Evolutionary conservation across 305 asterid species (phyloP), one percentile per base, ranked within the genome.

Genomic region (Fraxinus nigra): DNA sequence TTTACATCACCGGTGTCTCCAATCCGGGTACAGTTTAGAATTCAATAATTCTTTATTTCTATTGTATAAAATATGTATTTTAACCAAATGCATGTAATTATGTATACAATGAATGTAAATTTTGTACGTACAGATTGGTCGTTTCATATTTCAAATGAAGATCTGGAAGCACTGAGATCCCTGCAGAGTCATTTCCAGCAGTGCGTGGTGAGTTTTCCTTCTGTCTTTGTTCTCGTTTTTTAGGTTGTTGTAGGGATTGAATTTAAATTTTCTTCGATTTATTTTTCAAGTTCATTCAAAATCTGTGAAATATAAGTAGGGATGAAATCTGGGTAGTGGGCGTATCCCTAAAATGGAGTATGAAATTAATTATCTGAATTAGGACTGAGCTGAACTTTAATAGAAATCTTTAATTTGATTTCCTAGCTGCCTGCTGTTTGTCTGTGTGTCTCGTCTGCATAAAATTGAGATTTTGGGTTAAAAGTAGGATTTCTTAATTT

Each of bases 131-230:
- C 83, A 93, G 98, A 87, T 91, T 92, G 80, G 76, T 67, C 85
- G 43, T 33, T 85, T 83, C 85, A 76, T 82, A 78, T 90, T 37
- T 88, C 97, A 1, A 72, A 75, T 63, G 93, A 90, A 82, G 98
- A 93, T 86, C 83, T 88, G 82, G 92, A 91, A 40, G 94, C 98
- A 20, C 84, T 95, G 85, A 81, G 79, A 81, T 85, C 92, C 46
- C 86, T 95, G 78, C 97, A 87, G 84, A 70, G 74, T 77, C 87
- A 87, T 72, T 95, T 95, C 88, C 89, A 87, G 84, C 91, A 91
- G 90, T 95, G 98, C 79, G 98, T 95, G 92, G 98, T 95, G 82
- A 89, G 98, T 89, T 85, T 8, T 76, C 5, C 34, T 24, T 63
- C n/a, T 30, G 7, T 5, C 10, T 40, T 40, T 11, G n/a, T 3